phyloP scores from a whole-genome alignment of 805 yeast species.

The Myxozyma sirexii region DNA sequence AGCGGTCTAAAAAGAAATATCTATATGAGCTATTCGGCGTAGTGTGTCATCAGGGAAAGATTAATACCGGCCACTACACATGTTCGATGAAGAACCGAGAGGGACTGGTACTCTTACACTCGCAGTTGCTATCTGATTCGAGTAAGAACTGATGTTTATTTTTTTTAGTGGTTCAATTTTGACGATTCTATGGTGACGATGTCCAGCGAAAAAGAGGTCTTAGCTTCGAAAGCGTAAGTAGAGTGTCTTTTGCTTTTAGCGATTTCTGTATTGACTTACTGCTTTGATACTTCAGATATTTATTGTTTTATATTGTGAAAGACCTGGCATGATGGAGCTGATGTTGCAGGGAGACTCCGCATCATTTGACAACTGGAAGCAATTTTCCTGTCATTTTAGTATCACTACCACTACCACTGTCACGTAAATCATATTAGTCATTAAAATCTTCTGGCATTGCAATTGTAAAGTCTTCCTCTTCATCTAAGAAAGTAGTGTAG shows the following conservation, averaged over 20 bases:
- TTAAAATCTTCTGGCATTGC: too few relatives aligned
- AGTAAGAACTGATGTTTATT: conserved; percentile 29
- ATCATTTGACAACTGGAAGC: too few relatives aligned
- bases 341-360: background rate
- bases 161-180: conserved; percentile 74
- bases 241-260: too few relatives aligned
- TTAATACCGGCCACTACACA: conserved; percentile 93
- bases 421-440: too few relatives aligned
- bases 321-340: conserved; percentile 13
- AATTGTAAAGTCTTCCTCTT: too few relatives aligned
- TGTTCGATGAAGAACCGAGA: conserved; percentile 72
- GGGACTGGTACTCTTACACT: conserved; percentile 45
- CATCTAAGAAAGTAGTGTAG: too few relatives aligned
- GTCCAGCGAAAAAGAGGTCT: conserved; percentile 65
- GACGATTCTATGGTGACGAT: conserved; percentile 84
- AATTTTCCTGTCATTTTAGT: too few relatives aligned
- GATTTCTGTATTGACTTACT: too few relatives aligned
- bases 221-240: conserved; percentile 75
- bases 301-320: conserved; percentile 32
- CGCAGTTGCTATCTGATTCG: conserved; percentile 24
- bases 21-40: conserved; percentile 83
- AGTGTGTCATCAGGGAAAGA: conserved; percentile 87
- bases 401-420: too few relatives aligned
- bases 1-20: conserved; percentile 39
- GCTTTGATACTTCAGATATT: conserved; percentile 25